Percentiles rank a stretch among this genome's conserved stretches.
Evolutionary conservation across 2,329 filamentous ascomycete species (phyloP).

Genomic region (Corynespora cassiicola): DNA sequence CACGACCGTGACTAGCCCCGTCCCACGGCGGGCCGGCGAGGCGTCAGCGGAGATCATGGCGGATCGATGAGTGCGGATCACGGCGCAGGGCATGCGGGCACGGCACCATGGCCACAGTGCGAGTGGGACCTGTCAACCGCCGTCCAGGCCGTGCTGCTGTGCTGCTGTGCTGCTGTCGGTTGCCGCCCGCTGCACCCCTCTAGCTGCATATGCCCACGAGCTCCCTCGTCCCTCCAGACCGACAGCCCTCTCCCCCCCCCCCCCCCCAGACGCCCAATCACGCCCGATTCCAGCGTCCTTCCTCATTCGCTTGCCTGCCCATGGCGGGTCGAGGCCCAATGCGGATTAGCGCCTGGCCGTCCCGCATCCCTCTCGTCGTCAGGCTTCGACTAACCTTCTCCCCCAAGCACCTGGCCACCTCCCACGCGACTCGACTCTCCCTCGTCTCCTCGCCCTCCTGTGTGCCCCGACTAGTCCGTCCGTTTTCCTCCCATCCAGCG

Average conservation of each 20-base stretch:
- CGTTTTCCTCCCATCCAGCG: background rate
- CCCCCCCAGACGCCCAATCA: slow-evolving; percentile 18
- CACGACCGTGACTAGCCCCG: no score
- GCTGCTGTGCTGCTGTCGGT: background rate
- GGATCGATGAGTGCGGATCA: no score
- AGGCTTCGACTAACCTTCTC: slow-evolving; percentile 2
- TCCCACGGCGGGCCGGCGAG: no score
- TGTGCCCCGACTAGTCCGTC: background rate
- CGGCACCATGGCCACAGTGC: background rate
- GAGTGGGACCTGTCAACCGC: background rate
- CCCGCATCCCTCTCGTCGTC: slow-evolving; percentile 2
- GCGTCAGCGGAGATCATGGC: slow-evolving; percentile 8
- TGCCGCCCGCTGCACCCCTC: background rate
- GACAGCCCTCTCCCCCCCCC: background rate
- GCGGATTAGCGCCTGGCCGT: slow-evolving; percentile 23
- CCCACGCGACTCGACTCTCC: slow-evolving; percentile 2
- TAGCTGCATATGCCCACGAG: background rate
- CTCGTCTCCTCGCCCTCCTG: background rate
- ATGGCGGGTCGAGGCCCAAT: slow-evolving; percentile 24
- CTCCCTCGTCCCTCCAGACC: background rate
- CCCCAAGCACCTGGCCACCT: slow-evolving; percentile 1
- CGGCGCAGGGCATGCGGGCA: background rate
- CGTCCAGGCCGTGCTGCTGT: background rate
- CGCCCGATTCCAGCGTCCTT: slow-evolving; percentile 17
- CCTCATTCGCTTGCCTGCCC: slow-evolving; percentile 20